These are phyloP conservation scores for Xylaria telfairii DNA, from an alignment of 495 filamentous ascomycete genomes.

Conservation along the genomic window DNA sequence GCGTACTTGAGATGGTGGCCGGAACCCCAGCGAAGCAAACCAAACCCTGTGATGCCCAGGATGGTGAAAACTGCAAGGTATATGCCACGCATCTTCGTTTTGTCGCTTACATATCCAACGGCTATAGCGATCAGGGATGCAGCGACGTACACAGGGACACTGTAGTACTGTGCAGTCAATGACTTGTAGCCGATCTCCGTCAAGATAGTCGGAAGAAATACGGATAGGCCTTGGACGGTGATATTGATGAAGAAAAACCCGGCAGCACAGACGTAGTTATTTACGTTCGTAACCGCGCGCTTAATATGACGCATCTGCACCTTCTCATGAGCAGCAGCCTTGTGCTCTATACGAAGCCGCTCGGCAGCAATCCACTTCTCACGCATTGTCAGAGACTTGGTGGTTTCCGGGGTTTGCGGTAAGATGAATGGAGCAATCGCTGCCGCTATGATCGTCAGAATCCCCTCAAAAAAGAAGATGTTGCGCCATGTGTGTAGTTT, in stretches of 20 bases:
- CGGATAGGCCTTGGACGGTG: conserved; percentile 56
- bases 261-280: conserved; percentile 55
- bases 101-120: conserved; percentile 66
- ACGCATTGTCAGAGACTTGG: conserved; percentile 57
- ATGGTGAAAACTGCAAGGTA: conserved; percentile 54
- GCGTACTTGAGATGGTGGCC: conserved; percentile 44
- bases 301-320: conserved; percentile 48
- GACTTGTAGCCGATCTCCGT: conserved; percentile 52
- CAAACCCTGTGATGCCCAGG: conserved; percentile 54
- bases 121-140: conserved; percentile 62
- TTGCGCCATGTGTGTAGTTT: conserved; percentile 65
- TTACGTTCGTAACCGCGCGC: conserved; percentile 48
- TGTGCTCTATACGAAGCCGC: conserved; percentile 48
- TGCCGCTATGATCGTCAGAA: conserved; percentile 60
- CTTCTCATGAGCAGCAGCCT: conserved; percentile 40
- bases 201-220: conserved; percentile 60
- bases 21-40: conserved; percentile 40
- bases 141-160: conserved; percentile 58
- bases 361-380: conserved; percentile 55
- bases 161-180: conserved; percentile 54
- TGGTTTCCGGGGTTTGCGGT: conserved; percentile 58
- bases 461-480: conserved; percentile 71
- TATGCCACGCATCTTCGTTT: conserved; percentile 65
- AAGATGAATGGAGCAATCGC: conserved; percentile 58
- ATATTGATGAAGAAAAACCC: conserved; percentile 61